Base-by-base conservation (phyloP, 2,329 filamentous ascomycete genomes). In the Tolypocladium tundrense region DNA sequence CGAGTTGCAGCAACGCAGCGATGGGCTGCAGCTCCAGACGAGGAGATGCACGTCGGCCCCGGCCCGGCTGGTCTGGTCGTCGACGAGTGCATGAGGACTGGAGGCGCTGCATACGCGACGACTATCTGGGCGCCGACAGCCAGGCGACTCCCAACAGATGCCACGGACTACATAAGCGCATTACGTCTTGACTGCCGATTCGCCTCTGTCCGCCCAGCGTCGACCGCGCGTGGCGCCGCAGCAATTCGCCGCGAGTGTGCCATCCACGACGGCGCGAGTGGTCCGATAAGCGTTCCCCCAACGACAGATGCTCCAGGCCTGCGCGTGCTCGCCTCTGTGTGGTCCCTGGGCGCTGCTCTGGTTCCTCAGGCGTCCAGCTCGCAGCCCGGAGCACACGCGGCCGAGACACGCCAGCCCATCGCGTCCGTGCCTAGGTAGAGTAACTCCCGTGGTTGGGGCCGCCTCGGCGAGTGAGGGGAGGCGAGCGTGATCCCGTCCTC, bases 181-280 rank as follows among this genome's bases (percentile, higher is more conserved):
- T 68, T 68, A 67, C 66, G 64, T 67, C 62, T 57, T 57, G 56
- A 48, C 39, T 58, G 59, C 58, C 61, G 57, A 67, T 68, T 67
- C 66, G 65, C 58, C 57, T 56, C 56, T 24, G 54, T 2, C 14
- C 41, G 41, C 16, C 41, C 41, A 6, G 37, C 40, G 40, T 42
- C 2, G 19, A 10, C 40, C 19, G 48, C 31, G 45, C 48, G 48
- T 51, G 48, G 48, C 48, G 48, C 48, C 31, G 48, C 48, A 51
- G 31, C 1, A 33, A 51, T 27, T 48, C 45, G 45, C 45, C 24
- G 45, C 19, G 14, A 13, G 35, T 50, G 45, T 33, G 48, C 45
- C 48, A 51, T 35, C 27, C 48, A 35, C 1, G 13, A 50, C 24
- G 4, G 37, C 35, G 37, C 52, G 52, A 54, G 21, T 54, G 53